Conservation (phyloP, 345 rosid species). For the Lepidium didymum region DNA sequence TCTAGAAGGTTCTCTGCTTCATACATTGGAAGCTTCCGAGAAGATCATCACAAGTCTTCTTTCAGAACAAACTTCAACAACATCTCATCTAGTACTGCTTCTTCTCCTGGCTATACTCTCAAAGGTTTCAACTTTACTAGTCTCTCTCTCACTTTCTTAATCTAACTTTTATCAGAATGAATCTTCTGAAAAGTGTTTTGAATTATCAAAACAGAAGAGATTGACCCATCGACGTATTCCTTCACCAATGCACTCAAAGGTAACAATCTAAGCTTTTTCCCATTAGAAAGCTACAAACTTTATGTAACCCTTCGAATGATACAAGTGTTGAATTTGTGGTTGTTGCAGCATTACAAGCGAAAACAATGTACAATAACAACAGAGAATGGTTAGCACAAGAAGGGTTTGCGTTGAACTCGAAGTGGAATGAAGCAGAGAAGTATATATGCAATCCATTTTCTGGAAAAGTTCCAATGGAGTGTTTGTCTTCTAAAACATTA, state of each 20-base stretch:
- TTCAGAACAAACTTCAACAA: conserved; percentile 48
- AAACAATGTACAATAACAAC: conserved; percentile 36
- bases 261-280: conserved; percentile 3
- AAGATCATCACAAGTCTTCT: conserved; percentile 48
- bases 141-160: background rate
- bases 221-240: conserved; percentile 89
- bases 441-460: conserved; percentile 95
- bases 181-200: background rate
- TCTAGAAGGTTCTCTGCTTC: conserved; percentile 84
- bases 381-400: conserved; percentile 72
- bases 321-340: background rate
- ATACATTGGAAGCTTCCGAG: conserved; percentile 62
- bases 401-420: conserved; percentile 77
- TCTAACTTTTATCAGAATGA: background rate
- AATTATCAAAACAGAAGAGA: conserved; percentile 49
- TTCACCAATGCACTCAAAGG: conserved; percentile 88
- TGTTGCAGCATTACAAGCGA: conserved; percentile 74
- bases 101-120: conserved; percentile 78
- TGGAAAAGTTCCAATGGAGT: conserved; percentile 97
- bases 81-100: conserved; percentile 73
- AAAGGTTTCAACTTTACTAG: conserved; percentile 26
- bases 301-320: too few species aligned
- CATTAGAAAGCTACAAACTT: background rate
- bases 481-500: conserved; percentile 79
- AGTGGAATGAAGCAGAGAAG: conserved; percentile 97